These are phyloP conservation scores for Rhizopus stolonifer DNA, from an alignment of 371 early-diverging fungal genomes.

Conservation along the genomic window DNA sequence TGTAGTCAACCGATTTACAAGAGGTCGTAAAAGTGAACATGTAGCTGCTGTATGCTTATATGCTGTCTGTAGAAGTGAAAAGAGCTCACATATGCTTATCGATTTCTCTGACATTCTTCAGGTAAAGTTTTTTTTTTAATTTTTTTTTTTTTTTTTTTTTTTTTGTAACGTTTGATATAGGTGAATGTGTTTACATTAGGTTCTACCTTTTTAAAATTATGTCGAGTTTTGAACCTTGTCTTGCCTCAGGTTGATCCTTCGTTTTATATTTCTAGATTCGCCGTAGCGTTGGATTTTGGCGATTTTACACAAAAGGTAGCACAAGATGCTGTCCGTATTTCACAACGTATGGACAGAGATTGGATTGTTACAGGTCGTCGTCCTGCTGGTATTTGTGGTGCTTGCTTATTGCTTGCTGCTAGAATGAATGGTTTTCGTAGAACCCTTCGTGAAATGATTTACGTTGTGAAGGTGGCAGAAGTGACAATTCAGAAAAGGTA, in stretches of 20 bases:
- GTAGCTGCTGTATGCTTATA: constrained; percentile 98
- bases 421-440: constrained; percentile 93
- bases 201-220: constrained; percentile 86
- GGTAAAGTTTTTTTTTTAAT: constrained; percentile 31
- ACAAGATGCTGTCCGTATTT: constrained; percentile 83
- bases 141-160: not conserved
- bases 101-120: constrained; percentile 95
- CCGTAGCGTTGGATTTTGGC: constrained; percentile 91
- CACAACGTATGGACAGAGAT: constrained; percentile 97
- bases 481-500: constrained; percentile 78
- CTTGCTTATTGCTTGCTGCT: constrained; percentile 92
- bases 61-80: constrained; percentile 91
- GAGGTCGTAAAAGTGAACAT: constrained; percentile 84
- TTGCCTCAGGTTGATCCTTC: constrained; percentile 97
- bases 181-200: constrained; percentile 95
- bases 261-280: constrained; percentile 95
- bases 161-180: constrained; percentile 19
- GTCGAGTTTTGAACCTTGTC: constrained; percentile 68
- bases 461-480: constrained; percentile 93
- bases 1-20: constrained; percentile 87
- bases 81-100: constrained; percentile 94
- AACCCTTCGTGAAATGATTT: constrained; percentile 85
- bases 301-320: constrained; percentile 82
- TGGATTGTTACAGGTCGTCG: constrained; percentile 97
- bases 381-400: constrained; percentile 99